Evolutionary conservation across 2,329 filamentous ascomycete species (phyloP), one percentile per base, ranked within the genome.

Genomic region (Colletotrichum sp.): DNA sequence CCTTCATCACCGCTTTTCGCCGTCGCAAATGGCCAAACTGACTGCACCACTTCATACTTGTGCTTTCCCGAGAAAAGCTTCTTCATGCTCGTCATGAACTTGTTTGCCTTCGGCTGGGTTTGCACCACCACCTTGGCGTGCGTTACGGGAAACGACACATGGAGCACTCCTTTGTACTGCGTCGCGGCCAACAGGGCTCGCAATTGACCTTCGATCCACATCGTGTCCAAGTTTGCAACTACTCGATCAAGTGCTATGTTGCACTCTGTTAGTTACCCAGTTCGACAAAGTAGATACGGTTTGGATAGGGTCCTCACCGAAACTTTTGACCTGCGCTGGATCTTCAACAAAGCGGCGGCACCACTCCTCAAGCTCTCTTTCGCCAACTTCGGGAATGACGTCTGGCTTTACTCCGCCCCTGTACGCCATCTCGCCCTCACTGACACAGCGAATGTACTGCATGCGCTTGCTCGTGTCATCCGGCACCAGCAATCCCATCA

Each of bases 21-120:
- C 76, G 88, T 88, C 3, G 90, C 90, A 81, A 90, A 91, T 5
- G 89, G 90, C 90, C 90, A 92, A 2, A 91, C 86, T 2, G 86
- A 85, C 79, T 90, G 89, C 64, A 90, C 85, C 4, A 90, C 88
- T 80, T 91, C 89, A 77, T 91, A 91, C 76, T 86, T 88, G 79
- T 86, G 87, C 80, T 87, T 89, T 5, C 89, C 89, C 1, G 85
- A 84, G 77, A 91, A 90, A 3, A 91, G 81, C 28, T 87, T 85
- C 3, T 87, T 85, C 30, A 92, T 84, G 28, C 84, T 87, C 14
- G 88, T 89, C 78, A 91, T 87, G 81, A 91, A 89, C 69, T 87
- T 86, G 78, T 90, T 89, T 73, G 89, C 85, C 78, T 85, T 87
- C 80, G 90, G 88, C 4, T 89, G 88, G 73, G 83, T 88, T 78